These are phyloP conservation scores for Udeniomyces megalosporus DNA, from an alignment of 768 basidiomycete species.

Conservation along the genomic window DNA sequence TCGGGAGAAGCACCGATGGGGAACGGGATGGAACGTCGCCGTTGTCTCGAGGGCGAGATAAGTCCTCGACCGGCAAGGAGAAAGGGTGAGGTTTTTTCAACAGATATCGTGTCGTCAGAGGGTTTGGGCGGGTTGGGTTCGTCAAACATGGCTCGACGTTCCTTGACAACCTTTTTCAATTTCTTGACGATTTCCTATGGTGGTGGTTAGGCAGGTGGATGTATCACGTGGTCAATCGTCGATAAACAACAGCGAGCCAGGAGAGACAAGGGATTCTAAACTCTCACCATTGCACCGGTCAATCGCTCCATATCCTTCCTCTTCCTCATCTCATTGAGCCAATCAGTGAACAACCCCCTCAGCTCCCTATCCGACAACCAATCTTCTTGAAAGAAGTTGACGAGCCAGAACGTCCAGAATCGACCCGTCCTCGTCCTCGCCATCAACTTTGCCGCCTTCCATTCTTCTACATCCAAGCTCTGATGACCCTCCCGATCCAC, in stretches of 20 bases:
- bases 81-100: too few relatives aligned
- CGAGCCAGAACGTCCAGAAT: slow-evolving; percentile 74
- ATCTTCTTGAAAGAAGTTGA: slow-evolving; percentile 79
- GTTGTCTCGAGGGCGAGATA: too few relatives aligned
- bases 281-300: not conserved
- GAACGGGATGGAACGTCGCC: too few relatives aligned
- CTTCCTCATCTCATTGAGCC: slow-evolving; percentile 60
- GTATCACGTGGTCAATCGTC: not conserved
- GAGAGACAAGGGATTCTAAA: not conserved
- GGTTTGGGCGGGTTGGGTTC: not conserved
- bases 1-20: too few relatives aligned
- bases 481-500: not conserved
- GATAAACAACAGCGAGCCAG: not conserved
- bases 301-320: slow-evolving; percentile 29
- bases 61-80: too few relatives aligned
- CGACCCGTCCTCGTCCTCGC: slow-evolving; percentile 80
- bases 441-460: slow-evolving; percentile 46
- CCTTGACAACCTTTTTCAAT: slow-evolving; percentile 65
- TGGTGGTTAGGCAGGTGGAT: not conserved
- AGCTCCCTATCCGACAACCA: slow-evolving; percentile 68
- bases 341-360: slow-evolving; percentile 52
- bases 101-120: too few relatives aligned
- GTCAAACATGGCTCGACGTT: slow-evolving; percentile 40
- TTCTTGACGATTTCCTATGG: slow-evolving; percentile 42
- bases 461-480: not conserved